Evolutionary conservation across 1,284 basidiomycete genomes (phyloP).

Genomic region (Malassezia obtusa): DNA sequence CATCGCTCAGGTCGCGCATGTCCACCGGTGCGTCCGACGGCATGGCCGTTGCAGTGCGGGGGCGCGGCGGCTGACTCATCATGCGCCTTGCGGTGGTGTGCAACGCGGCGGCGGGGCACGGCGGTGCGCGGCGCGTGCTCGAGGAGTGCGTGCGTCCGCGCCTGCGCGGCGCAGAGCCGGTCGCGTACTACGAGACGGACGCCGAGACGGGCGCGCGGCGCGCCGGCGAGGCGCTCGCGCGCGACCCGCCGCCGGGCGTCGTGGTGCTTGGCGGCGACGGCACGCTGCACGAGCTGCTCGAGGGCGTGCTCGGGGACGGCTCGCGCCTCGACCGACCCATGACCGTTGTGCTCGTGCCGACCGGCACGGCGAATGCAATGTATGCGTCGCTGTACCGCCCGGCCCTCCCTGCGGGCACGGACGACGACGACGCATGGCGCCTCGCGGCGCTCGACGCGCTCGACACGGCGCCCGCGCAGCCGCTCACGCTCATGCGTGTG

Average conservation of each 20-base stretch:
- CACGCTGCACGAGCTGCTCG: constrained; percentile 45
- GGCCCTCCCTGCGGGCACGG: background rate
- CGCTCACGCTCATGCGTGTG: constrained; percentile 1
- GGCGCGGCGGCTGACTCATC: background rate
- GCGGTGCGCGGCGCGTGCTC: background rate
- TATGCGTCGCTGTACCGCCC: constrained; percentile 52
- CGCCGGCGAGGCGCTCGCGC: background rate
- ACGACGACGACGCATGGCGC: constrained; percentile 3
- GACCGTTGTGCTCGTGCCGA: constrained; percentile 54
- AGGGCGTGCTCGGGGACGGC: constrained; percentile 21
- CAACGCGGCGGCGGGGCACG: constrained; percentile 6
- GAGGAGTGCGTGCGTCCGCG: background rate
- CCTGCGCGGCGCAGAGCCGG: background rate
- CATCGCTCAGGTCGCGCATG: background rate
- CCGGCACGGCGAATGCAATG: constrained; percentile 90
- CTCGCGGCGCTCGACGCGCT: constrained; percentile 6
- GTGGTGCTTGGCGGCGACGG: constrained; percentile 47
- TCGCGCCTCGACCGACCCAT: background rate
- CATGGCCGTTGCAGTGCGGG: background rate
- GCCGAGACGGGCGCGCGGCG: background rate
- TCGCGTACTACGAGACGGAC: constrained; percentile 2
- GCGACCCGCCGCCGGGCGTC: background rate
- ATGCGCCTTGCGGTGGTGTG: constrained; percentile 10
- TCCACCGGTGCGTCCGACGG: background rate
- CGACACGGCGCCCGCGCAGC: background rate